Evolutionary conservation across 306 rosid species (phyloP), one percentile per base, ranked within the genome.

Genomic region (Acacia confusa): DNA sequence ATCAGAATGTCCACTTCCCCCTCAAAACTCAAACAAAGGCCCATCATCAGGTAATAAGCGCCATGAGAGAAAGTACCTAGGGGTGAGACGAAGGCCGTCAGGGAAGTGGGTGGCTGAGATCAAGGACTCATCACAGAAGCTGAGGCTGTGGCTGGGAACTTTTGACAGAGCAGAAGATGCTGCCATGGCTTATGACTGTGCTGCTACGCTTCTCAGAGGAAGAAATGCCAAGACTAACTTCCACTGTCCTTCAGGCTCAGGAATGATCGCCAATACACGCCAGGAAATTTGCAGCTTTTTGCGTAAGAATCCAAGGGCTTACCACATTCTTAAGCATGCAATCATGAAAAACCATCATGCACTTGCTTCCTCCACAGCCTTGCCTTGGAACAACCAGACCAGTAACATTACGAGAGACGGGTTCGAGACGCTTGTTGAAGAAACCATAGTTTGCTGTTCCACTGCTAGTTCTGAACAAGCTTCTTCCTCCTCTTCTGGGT

Each of bases 61-160:
- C 19, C 79, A 57, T 60, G 82, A 27, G 52, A 82, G 84, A 75
- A 94, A 88, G 86, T 94, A 83, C 72, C 84, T 92, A 10, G 98
- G 98, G 67, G 98, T 94, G 64, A 91, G 98, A 82, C 92, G 91
- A 72, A 90, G 98, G 79, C 98, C 95, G 22, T 94, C 98, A 75
- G 98, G 98, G 72, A 90, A 97, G 88, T 94, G 98, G 98, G 92
- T 92, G 38, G 97, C 98, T 15, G 98, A 94, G 85, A 94, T 94
- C 80, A 94, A 94, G 70, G 97, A 87, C 82, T 88, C 98, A 0
- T 87, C 96, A 4, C 97, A 89, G 88, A 94, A 94, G 82, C 89
- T 94, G 74, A 85, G 98, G 88, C 84, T 94, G 4, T 94, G 98
- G 98, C 78, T 94, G 7, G 98, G 98, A 64, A 94, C 98, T 78